Evolutionary conservation across 2,329 filamentous ascomycete genomes (phyloP).

Genomic region (Penicillium rolfsii): DNA sequence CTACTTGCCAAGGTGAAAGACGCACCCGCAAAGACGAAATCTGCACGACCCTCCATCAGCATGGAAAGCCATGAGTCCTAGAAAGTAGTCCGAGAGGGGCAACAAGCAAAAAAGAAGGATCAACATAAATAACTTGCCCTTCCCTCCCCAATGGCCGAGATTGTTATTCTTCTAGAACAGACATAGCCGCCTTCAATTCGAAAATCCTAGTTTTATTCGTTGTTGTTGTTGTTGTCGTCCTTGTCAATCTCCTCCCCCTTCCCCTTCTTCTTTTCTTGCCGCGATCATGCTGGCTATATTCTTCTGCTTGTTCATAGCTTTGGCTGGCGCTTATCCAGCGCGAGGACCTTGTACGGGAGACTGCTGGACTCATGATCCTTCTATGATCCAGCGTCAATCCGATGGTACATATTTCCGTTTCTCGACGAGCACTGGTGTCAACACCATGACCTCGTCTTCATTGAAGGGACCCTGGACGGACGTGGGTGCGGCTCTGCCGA

Average conservation of each 20-base stretch:
- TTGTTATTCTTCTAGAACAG: neutral
- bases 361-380: conserved; percentile 53
- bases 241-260: conserved; percentile 1
- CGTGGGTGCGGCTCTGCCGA: conserved; percentile 51
- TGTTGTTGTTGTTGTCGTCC: neutral
- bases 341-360: conserved; percentile 38
- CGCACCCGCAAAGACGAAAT: conserved; percentile 16
- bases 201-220: neutral
- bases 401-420: conserved; percentile 60
- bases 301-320: conserved; percentile 26
- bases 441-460: conserved; percentile 50
- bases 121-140: conserved; percentile 20
- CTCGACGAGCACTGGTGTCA: conserved; percentile 55
- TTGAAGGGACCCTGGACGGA: conserved; percentile 57
- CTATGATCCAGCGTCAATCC: conserved; percentile 51
- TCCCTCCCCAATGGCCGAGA: neutral
- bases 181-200: neutral
- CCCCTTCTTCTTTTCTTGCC: conserved; percentile 2
- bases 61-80: neutral
- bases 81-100: neutral
- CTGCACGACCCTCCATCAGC: conserved; percentile 20
- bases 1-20: conserved; percentile 18
- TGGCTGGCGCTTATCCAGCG: conserved; percentile 35
- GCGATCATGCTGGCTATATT: conserved; percentile 29
- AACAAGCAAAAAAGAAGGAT: neutral